Percentiles rank a stretch among this genome's conserved stretches.
Conservation (phyloP, 1,284 basidiomycete species). For the Tausonia pullulans region DNA sequence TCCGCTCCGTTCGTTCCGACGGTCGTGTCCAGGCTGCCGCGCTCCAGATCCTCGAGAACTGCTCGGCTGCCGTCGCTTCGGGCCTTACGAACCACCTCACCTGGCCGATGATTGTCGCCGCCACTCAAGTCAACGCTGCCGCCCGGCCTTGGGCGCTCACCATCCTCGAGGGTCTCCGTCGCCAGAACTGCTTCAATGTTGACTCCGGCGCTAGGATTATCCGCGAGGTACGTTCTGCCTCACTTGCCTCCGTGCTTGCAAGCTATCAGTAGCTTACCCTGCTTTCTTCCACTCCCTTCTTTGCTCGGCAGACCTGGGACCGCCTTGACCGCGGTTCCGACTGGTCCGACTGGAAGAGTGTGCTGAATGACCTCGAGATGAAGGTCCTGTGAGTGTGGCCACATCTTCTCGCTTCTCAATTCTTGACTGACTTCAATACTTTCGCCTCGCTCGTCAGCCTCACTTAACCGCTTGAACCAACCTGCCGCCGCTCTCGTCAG, state of each 20-base stretch:
- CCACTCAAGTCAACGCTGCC: constrained; percentile 9
- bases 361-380: constrained; percentile 8
- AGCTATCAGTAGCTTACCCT: not conserved
- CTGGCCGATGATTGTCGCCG: constrained; percentile 11
- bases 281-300: not conserved
- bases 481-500: too few relatives aligned
- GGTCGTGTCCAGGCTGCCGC: constrained; percentile 1
- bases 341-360: constrained; percentile 9
- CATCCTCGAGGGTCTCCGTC: constrained; percentile 4
- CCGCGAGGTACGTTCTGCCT: not conserved
- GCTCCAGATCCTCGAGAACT: constrained; percentile 7
- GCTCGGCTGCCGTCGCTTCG: constrained; percentile 6
- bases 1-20: not conserved
- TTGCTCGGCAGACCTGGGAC: not conserved
- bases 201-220: constrained; percentile 9
- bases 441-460: too few relatives aligned
- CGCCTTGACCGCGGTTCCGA: constrained; percentile 10
- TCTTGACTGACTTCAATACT: too few relatives aligned
- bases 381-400: constrained; percentile 7
- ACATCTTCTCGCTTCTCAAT: too few relatives aligned
- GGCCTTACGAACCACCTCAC: not conserved
- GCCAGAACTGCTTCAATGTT: constrained; percentile 1
- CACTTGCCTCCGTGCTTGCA: not conserved
- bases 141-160: constrained; percentile 6
- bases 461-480: too few relatives aligned